Conservation (phyloP, 345 rosid genomes). For the Carallia brachiata region DNA sequence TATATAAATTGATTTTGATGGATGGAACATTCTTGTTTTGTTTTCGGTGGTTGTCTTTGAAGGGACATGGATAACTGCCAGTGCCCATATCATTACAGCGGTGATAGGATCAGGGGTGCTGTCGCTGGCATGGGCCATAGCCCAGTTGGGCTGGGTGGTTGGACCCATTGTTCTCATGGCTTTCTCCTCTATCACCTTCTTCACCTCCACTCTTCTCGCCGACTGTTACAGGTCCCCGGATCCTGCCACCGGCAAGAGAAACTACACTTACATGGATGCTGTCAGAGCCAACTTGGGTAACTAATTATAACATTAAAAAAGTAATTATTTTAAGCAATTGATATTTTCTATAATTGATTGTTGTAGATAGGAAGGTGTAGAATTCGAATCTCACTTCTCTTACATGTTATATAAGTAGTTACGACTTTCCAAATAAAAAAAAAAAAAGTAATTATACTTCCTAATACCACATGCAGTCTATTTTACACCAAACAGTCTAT, state of each 20-base stretch:
- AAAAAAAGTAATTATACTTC: background rate
- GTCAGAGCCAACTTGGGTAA: conserved; percentile 68
- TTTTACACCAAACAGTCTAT: too few species aligned
- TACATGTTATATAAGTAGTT: background rate
- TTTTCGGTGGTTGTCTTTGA: background rate
- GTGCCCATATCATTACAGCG: conserved; percentile 89
- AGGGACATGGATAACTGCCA: conserved; percentile 85
- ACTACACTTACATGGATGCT: conserved; percentile 88
- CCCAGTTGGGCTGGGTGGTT: conserved; percentile 85
- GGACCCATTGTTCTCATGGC: conserved; percentile 67
- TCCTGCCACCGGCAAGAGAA: conserved; percentile 66
- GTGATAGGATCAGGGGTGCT: conserved; percentile 92
- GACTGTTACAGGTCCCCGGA: conserved; percentile 75
- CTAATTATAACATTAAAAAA: background rate
- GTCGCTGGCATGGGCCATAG: conserved; percentile 81
- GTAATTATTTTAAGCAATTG: too few species aligned
- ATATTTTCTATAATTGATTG: too few species aligned
- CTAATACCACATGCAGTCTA: too few species aligned
- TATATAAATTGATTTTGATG: background rate
- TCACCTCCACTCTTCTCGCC: conserved; percentile 74
- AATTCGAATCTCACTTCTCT: too few species aligned
- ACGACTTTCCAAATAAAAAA: too few species aligned
- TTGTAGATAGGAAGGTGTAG: too few species aligned
- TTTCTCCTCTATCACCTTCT: conserved; percentile 73
- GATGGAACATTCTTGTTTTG: background rate